Percentiles rank a stretch among this genome's conserved stretches.
phyloP scores from a whole-genome alignment of 768 basidiomycete genomes.

The Termitomyces sp. region DNA sequence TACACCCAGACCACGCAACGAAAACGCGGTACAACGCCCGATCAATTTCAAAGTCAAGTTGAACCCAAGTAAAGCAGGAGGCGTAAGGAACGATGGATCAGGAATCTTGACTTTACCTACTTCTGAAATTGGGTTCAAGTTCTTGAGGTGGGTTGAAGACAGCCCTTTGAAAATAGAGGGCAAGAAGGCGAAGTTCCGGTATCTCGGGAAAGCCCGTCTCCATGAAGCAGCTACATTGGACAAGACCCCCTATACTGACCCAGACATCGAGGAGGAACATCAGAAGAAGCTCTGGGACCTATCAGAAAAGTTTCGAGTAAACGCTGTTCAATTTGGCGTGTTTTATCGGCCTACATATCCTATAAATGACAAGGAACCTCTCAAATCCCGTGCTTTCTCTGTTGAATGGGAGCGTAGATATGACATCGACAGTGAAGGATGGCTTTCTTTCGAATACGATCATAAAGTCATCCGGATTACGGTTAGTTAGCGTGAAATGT shows the following conservation, averaged over 20 bases:
- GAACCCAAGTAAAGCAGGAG: constrained; percentile 39
- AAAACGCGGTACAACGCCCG: constrained; percentile 19
- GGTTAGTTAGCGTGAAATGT: constrained; percentile 28
- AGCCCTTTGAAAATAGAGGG: constrained; percentile 35
- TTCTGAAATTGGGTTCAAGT: constrained; percentile 32
- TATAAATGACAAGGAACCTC: constrained; percentile 19
- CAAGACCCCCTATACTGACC: constrained; percentile 52
- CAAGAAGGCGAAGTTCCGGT: constrained; percentile 34
- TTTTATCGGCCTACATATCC: constrained; percentile 38
- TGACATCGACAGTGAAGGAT: constrained; percentile 36
- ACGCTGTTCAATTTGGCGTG: constrained; percentile 62
- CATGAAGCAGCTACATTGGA: constrained; percentile 29
- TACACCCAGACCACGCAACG: constrained; percentile 25
- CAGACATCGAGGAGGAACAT: constrained; percentile 47
- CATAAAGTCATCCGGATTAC: constrained; percentile 59
- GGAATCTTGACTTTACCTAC: constrained; percentile 36
- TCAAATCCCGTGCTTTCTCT: constrained; percentile 50
- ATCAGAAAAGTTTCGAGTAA: constrained; percentile 45
- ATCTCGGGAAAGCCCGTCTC: constrained; percentile 7
- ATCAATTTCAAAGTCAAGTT: constrained; percentile 62
- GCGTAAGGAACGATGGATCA: constrained; percentile 52
- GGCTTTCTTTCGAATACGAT: constrained; percentile 60
- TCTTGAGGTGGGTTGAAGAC: constrained; percentile 37
- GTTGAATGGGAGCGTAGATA: constrained; percentile 63
- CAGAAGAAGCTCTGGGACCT: constrained; percentile 36